Conservation (phyloP, 2,329 filamentous ascomycete genomes). For the Penicillium griseofulvum region DNA sequence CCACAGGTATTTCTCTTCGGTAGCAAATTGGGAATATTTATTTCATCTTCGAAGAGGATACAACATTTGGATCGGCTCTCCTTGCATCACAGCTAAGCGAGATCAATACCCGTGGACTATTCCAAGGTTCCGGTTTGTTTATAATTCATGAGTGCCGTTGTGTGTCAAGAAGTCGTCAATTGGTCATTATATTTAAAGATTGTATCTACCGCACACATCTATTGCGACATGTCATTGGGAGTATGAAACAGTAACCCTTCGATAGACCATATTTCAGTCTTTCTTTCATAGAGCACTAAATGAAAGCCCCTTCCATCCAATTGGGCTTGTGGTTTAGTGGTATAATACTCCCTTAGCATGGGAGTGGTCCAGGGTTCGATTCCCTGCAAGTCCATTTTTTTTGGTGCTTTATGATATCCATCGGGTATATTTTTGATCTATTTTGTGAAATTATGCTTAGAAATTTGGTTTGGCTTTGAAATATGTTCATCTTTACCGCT, state of each 20-base stretch:
- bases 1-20: not conserved
- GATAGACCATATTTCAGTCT: too few species aligned
- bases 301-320: not conserved
- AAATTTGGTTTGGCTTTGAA: too few species aligned
- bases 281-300: not conserved
- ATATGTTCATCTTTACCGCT: too few species aligned
- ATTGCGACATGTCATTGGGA: too few species aligned
- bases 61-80: not conserved
- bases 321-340: slow-evolving; percentile 45
- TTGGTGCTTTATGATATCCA: too few species aligned
- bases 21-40: not conserved
- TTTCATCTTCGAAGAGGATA: not conserved
- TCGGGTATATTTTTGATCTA: too few species aligned
- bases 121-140: too few species aligned
- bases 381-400: slow-evolving; percentile 46
- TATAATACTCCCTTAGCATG: slow-evolving; percentile 50
- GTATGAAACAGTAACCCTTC: not conserved
- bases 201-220: not conserved
- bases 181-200: not conserved
- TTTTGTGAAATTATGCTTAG: too few species aligned
- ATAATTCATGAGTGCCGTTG: not conserved
- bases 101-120: not conserved
- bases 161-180: too few species aligned
- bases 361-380: slow-evolving; percentile 50
- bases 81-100: not conserved